Evolutionary conservation across 495 filamentous ascomycete species (phyloP), one percentile per base, ranked within the genome.

Genomic region (Hypoxylon intermedium): DNA sequence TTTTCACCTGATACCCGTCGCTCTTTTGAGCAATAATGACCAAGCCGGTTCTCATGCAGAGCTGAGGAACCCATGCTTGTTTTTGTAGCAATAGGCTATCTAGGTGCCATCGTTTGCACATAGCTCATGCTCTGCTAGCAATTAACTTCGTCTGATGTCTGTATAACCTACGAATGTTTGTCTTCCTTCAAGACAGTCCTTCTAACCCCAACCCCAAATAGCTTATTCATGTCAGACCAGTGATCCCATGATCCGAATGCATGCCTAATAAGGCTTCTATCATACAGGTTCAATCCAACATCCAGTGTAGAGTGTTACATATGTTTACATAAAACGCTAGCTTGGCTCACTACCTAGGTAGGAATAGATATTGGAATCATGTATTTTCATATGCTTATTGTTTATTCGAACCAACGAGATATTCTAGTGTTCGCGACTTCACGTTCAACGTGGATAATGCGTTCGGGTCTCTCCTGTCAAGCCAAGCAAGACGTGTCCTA

Each of bases 1-100:
- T 30, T 58, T 46, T 26, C 47, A 53, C 24, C 58, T 48, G 49
- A 64, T 58, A 58, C 49, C 49, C 54, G 53, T 43, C 31, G 44
- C 54, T 64, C 54, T 46, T 36, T 51, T 49, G 47, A 48, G 43
- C 49, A n/a, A 26, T 28, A 43, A 3, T 34, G n/a, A n/a, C 13
- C 20, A 11, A 53, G 1, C 9, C 18, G 34, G n/a, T 37, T 37
- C 34, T 13, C 12, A 15, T 37, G n/a, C n/a, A 6, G 4, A n/a
- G 15, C 34, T 5, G 5, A n/a, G n/a, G 34, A 37, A 37, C 2
- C n/a, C n/a, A n/a, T n/a, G 34, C 34, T 37, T 37, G 34, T 13
- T n/a, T 34, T 37, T 37, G 34, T 37, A 37, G 34, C 34, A 37
- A 12, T 37, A 37, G 34, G 34, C n/a, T 37, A 15, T 15, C 12